Evolutionary conservation across 1,139 yeast species (phyloP), one percentile per base, ranked within the genome.

Genomic region (Zygosaccharomyces sapae): DNA sequence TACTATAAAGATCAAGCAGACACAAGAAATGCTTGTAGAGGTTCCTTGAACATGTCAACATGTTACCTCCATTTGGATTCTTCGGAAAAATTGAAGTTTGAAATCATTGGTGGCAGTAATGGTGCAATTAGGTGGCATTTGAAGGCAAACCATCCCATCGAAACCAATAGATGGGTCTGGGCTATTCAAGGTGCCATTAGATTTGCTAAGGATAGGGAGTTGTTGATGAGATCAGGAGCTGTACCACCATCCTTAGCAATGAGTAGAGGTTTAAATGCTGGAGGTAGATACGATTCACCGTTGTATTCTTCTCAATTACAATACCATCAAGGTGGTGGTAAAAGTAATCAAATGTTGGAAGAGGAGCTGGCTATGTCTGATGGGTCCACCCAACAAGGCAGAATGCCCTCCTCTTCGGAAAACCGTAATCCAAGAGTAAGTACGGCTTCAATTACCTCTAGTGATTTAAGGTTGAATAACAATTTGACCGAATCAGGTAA

Each of bases 151-250:
- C 97, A 90, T 65, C 90, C 95, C 0, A 86, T 86, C n/a, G 97
- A 92, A 65, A 88, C 97, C 0, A 90, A 86, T 61, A 76, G 95
- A 58, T 92, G 98, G 98, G 96, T 92, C 8, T 88, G 97, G 97
- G 86, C 94, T 1, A 73, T 92, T 41, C 95, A 88, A 63, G 87
- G 86, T 59, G 95, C 97, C 2, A 87, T 90, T 36, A 83, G 94
- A 42, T 79, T 76, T 53, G 86, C 95, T 4, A 87, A 87, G 60
- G 97, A 90, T 63, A 73, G 75, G 43, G 75, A 80, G 49, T 75
- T 73, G 59, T 70, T 44, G 30, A 47, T 46, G 12, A 52, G 47
- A 41, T 50, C 44, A 66, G 51, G 61, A 51, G 46, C 44, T 1
- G 45, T 47, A 12, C 48, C 52, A 24, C 55, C 55, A 9, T 42